Evolutionary conservation across 345 rosid genomes (phyloP).

Genomic region (Erodium maritimum): DNA sequence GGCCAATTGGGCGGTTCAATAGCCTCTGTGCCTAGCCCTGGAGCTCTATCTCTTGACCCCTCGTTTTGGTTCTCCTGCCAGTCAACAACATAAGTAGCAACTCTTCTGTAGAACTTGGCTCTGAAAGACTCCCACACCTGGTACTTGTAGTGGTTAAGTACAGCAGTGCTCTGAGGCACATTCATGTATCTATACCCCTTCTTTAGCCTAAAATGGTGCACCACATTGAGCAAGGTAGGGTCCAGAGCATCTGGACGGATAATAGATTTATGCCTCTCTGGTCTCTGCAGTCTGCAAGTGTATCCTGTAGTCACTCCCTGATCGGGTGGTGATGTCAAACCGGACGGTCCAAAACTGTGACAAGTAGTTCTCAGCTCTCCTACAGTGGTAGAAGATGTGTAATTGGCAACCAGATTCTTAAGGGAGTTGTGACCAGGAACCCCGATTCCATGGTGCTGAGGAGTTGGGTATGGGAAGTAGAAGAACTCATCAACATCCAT

Average conservation of each 20-base stretch:
- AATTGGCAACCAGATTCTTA: slow-evolving; percentile 47
- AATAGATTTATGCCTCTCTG: slow-evolving; percentile 88
- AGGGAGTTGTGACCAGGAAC: slow-evolving; percentile 46
- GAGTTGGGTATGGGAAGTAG: slow-evolving; percentile 41
- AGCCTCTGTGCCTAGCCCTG: slow-evolving; percentile 84
- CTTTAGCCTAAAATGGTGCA: slow-evolving; percentile 68
- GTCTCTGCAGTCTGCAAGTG: slow-evolving; percentile 73
- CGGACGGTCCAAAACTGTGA: slow-evolving; percentile 91
- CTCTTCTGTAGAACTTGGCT: slow-evolving; percentile 84
- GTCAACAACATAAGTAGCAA: slow-evolving; percentile 84
- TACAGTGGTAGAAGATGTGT: slow-evolving; percentile 35
- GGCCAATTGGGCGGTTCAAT: slow-evolving; percentile 79
- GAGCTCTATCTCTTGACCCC: slow-evolving; percentile 94
- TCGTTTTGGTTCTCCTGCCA: slow-evolving; percentile 85
- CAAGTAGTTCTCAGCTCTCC: slow-evolving; percentile 83
- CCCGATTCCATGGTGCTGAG: slow-evolving; percentile 21
- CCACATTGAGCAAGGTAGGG: slow-evolving; percentile 63
- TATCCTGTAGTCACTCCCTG: slow-evolving; percentile 80
- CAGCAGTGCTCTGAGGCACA: slow-evolving; percentile 48
- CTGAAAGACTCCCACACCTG: slow-evolving; percentile 92
- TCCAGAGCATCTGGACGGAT: slow-evolving; percentile 52
- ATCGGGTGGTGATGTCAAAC: slow-evolving; percentile 51
- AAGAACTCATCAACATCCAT: slow-evolving; percentile 94
- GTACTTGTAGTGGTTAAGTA: slow-evolving; percentile 89
- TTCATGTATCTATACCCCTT: slow-evolving; percentile 50